phyloP scores from a whole-genome alignment of 768 basidiomycete species.

The Crassisporium funariophilum region DNA sequence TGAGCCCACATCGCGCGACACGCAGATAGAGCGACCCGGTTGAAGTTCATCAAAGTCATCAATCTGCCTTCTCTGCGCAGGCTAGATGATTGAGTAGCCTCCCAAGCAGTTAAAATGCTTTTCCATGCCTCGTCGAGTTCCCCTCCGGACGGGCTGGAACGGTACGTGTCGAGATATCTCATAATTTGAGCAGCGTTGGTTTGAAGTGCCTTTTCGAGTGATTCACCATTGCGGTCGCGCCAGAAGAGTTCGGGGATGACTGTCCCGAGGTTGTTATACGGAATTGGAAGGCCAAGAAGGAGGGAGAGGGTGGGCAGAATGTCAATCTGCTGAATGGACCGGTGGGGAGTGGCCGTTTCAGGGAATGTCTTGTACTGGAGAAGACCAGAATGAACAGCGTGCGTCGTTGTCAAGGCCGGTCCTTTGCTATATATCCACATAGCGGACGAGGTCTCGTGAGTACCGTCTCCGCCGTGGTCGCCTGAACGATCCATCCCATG shows the following conservation, averaged over 20 bases:
- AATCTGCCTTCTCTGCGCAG: conserved; percentile 32
- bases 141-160: conserved; percentile 62
- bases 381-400: conserved; percentile 48
- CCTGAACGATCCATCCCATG: conserved; percentile 97
- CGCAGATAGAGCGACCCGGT: conserved; percentile 59
- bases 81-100: conserved; percentile 25
- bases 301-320: conserved; percentile 87
- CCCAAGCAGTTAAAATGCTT: conserved; percentile 50
- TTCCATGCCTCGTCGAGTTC: conserved; percentile 74
- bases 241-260: conserved; percentile 92
- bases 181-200: conserved; percentile 78
- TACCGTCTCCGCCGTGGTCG: conserved; percentile 93
- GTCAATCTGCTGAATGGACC: conserved; percentile 90
- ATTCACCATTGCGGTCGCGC: conserved; percentile 40
- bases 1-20: conserved; percentile 94
- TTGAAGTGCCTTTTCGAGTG: conserved; percentile 60
- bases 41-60: conserved; percentile 51
- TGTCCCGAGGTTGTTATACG: conserved; percentile 92
- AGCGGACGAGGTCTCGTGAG: conserved; percentile 80
- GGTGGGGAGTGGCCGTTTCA: conserved; percentile 50
- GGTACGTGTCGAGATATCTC: conserved; percentile 77
- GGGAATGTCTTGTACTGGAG: conserved; percentile 63
- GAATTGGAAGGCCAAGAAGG: conserved; percentile 90
- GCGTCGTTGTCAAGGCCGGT: conserved; percentile 40
- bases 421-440: conserved; percentile 94